Evolutionary conservation across 345 rosid species (phyloP).

Genomic region (Eucalyptus cloeziana): DNA sequence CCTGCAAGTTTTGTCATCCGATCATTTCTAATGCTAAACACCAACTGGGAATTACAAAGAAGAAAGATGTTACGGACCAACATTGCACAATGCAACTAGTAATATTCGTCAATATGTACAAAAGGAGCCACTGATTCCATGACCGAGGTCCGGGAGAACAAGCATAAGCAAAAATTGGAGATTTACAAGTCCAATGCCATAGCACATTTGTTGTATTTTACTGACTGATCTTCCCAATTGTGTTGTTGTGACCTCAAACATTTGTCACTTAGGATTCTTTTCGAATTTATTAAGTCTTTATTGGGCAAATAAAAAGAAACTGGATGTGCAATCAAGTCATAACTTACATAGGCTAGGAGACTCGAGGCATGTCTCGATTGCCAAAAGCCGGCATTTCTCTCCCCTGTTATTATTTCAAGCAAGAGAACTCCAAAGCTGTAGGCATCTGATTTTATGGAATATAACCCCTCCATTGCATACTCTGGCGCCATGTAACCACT

Average conservation of each 20-base stretch:
- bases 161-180: background rate
- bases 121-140: background rate
- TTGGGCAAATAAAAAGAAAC: background rate
- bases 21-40: background rate
- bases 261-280: background rate
- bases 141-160: background rate
- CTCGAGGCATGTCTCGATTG: background rate
- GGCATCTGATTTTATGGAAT: constrained; percentile 25
- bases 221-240: background rate
- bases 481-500: constrained; percentile 44
- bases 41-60: background rate
- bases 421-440: constrained; percentile 35
- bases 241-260: background rate
- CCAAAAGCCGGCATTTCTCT: constrained; percentile 5
- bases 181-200: background rate
- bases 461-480: constrained; percentile 22
- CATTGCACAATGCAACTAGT: background rate
- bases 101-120: background rate
- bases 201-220: background rate
- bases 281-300: background rate
- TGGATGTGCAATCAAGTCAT: background rate
- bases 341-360: constrained; percentile 8
- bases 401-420: constrained; percentile 26
- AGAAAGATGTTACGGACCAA: background rate
- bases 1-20: background rate